Conservation (phyloP, 2,329 filamentous ascomycete genomes). For the Cytospora piceae region DNA sequence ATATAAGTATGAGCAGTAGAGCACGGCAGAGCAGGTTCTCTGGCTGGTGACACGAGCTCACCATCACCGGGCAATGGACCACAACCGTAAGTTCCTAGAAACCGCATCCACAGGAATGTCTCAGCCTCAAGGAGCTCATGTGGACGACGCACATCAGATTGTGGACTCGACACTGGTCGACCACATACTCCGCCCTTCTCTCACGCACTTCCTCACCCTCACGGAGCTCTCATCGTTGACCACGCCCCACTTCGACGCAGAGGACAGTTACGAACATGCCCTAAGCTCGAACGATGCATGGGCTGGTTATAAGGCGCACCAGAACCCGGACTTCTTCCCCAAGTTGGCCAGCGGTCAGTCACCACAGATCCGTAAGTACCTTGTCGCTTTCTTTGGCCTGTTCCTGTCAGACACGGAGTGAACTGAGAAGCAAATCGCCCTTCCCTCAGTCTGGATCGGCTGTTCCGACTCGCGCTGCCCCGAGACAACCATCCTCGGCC, state of each 20-base stretch:
- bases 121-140: neutral
- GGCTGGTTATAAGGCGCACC: conserved; percentile 65
- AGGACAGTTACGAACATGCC: conserved; percentile 64
- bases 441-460: conserved; percentile 73
- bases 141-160: neutral
- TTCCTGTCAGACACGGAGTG: neutral
- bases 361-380: conserved; percentile 60
- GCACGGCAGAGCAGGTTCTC: neutral
- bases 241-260: conserved; percentile 34
- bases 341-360: conserved; percentile 69
- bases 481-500: conserved; percentile 78
- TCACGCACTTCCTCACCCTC: neutral
- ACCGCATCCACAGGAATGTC: conserved; percentile 3
- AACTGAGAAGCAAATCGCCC: conserved; percentile 1
- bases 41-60: conserved; percentile 5
- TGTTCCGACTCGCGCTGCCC: conserved; percentile 86
- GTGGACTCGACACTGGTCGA: neutral
- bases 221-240: conserved; percentile 9
- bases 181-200: neutral
- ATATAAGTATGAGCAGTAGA: conserved; percentile 13
- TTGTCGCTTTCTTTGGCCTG: conserved; percentile 22
- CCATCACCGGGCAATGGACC: conserved; percentile 22
- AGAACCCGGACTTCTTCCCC: conserved; percentile 73
- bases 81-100: conserved; percentile 20
- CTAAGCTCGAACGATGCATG: conserved; percentile 72